Evolutionary conservation across 75 land plant genomes (phyloP).

Genomic region (Isoetes taiwanensis): DNA sequence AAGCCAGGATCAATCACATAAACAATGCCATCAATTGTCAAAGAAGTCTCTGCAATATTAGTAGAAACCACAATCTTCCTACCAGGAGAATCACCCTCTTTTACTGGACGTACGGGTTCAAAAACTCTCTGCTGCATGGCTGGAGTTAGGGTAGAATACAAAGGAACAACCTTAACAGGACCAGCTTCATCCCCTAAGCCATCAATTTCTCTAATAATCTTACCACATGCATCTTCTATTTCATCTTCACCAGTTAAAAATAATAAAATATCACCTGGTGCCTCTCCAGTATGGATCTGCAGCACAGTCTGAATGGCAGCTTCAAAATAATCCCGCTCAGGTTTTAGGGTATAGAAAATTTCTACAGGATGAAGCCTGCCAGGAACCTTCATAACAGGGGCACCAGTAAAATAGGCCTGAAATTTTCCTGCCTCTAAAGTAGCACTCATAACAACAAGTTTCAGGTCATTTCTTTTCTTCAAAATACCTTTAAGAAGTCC

Average conservation of each 20-base stretch:
- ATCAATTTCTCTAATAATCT: neutral
- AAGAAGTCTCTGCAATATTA: slow-evolving; percentile 21
- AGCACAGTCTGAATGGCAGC: slow-evolving; percentile 1
- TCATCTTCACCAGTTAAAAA: neutral
- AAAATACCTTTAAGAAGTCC: neutral
- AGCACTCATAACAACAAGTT: slow-evolving; percentile 4
- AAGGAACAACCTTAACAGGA: slow-evolving; percentile 22
- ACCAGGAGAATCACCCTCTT: too few species aligned
- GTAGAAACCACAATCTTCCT: slow-evolving; percentile 21
- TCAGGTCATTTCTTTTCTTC: neutral
- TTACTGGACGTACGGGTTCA: slow-evolving; percentile 22
- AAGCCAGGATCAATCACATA: slow-evolving; percentile 24
- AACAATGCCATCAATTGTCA: slow-evolving; percentile 24
- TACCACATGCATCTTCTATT: slow-evolving; percentile 4
- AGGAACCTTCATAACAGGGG: slow-evolving; percentile 3
- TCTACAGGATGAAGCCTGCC: neutral
- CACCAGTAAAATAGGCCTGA: neutral
- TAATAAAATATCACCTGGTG: neutral
- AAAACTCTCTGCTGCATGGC: slow-evolving; percentile 18
- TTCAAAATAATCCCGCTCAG: slow-evolving; percentile 2
- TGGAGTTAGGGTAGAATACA: slow-evolving; percentile 25
- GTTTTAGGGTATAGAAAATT: neutral
- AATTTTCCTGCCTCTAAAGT: slow-evolving; percentile 1
- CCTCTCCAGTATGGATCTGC: neutral
- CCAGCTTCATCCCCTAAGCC: too few species aligned